Percentiles rank a stretch among this genome's conserved stretches.
Conservation (phyloP, 495 filamentous ascomycete species). For the Parachaetomium inaequale region DNA sequence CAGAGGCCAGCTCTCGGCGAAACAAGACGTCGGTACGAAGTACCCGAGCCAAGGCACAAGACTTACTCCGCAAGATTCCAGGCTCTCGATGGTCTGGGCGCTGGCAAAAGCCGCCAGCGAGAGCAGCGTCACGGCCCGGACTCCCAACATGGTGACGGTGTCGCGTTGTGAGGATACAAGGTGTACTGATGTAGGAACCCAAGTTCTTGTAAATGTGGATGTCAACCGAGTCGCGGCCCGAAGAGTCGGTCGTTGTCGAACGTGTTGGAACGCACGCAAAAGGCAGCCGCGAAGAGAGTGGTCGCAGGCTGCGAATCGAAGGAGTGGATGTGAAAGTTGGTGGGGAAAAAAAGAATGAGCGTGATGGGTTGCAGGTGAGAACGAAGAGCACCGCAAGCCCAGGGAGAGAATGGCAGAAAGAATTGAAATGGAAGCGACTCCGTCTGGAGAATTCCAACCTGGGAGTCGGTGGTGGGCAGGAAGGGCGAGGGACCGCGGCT, state of each 20-base stretch:
- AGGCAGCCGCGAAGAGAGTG: slow-evolving; percentile 14
- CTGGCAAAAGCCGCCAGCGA: slow-evolving; percentile 20
- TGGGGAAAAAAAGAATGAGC: slow-evolving; percentile 4
- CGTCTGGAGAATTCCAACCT: slow-evolving; percentile 7
- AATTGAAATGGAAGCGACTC: slow-evolving; percentile 10
- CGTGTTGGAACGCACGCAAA: not conserved
- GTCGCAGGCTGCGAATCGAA: slow-evolving; percentile 17
- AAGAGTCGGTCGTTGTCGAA: not conserved
- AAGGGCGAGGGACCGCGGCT: not conserved
- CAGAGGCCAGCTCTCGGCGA: not conserved
- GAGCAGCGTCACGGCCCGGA: slow-evolving; percentile 24
- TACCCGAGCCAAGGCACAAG: not conserved
- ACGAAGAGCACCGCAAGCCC: slow-evolving; percentile 1
- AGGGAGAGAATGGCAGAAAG: not conserved
- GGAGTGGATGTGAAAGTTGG: not conserved
- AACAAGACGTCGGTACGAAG: not conserved
- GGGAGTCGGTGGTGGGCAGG: not conserved
- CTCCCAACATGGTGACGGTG: slow-evolving; percentile 24
- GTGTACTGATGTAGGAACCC: not conserved
- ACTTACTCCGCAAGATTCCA: slow-evolving; percentile 31
- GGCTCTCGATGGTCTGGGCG: slow-evolving; percentile 25
- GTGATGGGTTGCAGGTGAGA: slow-evolving; percentile 10
- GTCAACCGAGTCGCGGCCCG: not conserved
- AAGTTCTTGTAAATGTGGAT: not conserved
- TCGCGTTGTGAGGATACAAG: not conserved